These are phyloP conservation scores for Dujonia santamariae DNA, from an alignment of 1,139 yeast species.

Conservation along the genomic window DNA sequence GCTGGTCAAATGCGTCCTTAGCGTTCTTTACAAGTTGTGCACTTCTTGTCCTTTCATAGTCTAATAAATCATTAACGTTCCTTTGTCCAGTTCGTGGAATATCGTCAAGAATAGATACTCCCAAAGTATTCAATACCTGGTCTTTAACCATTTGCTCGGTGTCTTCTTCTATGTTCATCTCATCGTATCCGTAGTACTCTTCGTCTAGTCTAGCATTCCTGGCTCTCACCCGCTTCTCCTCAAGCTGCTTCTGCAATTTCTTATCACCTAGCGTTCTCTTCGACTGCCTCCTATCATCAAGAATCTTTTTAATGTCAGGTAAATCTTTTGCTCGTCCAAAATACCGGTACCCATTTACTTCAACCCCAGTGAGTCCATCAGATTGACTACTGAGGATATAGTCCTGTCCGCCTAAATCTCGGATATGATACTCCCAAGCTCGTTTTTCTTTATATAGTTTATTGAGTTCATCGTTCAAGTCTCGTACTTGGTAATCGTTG, in stretches of 20 bases:
- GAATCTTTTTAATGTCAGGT: conserved; percentile 64
- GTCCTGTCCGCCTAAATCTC: conserved; percentile 69
- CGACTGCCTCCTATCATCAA: conserved; percentile 33
- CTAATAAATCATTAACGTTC: conserved; percentile 13
- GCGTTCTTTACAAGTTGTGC: conserved; percentile 8
- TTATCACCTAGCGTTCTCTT: conserved; percentile 7
- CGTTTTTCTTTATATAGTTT: conserved; percentile 61
- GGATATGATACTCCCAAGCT: conserved; percentile 77
- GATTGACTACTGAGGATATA: conserved; percentile 29
- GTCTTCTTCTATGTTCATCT: no score
- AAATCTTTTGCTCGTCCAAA: conserved; percentile 83
- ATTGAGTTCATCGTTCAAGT: conserved; percentile 74
- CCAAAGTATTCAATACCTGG: no score
- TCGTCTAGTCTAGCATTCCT: conserved; percentile 9
- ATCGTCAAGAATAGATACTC: no score
- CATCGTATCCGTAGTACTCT: conserved; percentile 10
- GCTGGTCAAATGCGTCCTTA: conserved; percentile 2
- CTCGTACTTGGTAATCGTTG: conserved; percentile 63
- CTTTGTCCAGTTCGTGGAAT: not conserved
- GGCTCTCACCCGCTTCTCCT: conserved; percentile 13
- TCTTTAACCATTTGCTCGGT: no score
- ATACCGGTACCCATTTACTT: conserved; percentile 59
- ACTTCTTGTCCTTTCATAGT: conserved; percentile 20
- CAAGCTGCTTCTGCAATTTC: conserved; percentile 14
- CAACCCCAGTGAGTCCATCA: conserved; percentile 13